Evolutionary conservation across 225 moss, liverwort and hornwort genomes (phyloP).

Genomic region (Marchantia polymorpha): DNA sequence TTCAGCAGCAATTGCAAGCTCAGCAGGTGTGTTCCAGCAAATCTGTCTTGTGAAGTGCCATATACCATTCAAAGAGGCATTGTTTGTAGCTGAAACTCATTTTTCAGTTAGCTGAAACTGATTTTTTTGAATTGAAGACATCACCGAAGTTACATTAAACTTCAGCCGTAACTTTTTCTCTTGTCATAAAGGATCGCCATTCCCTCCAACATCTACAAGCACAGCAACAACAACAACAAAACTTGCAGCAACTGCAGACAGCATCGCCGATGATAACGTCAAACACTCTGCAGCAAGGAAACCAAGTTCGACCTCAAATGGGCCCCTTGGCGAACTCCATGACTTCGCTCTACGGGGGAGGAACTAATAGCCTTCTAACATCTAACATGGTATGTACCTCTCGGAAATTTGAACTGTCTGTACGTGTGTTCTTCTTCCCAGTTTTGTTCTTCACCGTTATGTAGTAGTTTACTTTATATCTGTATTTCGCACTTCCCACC

Average conservation of each 20-base stretch:
- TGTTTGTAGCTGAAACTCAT: not conserved
- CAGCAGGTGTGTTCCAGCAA: constrained; percentile 47
- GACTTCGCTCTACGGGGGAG: constrained; percentile 38
- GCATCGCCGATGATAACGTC: constrained; percentile 38
- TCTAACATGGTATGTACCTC: constrained; percentile 32
- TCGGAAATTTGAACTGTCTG: no score
- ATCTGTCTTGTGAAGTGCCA: not conserved
- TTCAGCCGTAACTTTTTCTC: not conserved
- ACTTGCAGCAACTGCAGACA: constrained; percentile 77
- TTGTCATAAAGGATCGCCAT: constrained; percentile 48
- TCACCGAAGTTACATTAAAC: no score
- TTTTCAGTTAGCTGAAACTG: no score
- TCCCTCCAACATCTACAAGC: constrained; percentile 60
- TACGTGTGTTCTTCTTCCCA: no score
- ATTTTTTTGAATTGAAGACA: not conserved
- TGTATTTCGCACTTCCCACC: no score
- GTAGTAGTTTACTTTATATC: no score
- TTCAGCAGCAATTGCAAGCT: constrained; percentile 48
- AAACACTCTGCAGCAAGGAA: constrained; percentile 57
- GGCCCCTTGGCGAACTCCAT: constrained; percentile 54
- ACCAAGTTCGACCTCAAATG: constrained; percentile 69
- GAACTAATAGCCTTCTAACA: constrained; percentile 28
- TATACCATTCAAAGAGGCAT: not conserved
- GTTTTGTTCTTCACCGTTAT: no score
- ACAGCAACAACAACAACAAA: constrained; percentile 64